Conservation (phyloP, 106 monocot species). For the Hemerocallis citrina region DNA sequence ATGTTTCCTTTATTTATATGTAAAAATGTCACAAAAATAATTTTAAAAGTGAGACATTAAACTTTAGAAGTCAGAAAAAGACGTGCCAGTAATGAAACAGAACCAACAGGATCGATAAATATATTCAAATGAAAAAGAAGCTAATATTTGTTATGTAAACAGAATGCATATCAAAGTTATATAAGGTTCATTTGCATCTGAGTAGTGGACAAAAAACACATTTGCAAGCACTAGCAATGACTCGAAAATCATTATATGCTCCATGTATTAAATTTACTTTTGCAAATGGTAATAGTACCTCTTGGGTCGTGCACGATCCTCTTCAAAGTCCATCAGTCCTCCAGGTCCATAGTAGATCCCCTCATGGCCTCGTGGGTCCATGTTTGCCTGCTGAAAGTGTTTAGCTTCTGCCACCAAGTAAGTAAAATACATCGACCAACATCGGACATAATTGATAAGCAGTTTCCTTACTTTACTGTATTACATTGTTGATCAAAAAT, state of each 20-base stretch:
- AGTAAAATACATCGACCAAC: constrained; percentile 62
- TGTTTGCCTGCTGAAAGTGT: constrained; percentile 68
- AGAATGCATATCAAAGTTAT: neutral
- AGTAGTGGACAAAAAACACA: neutral
- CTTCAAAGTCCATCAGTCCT: constrained; percentile 89
- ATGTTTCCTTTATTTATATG: no score
- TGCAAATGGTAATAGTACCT: constrained; percentile 39
- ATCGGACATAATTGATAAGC: constrained; percentile 16
- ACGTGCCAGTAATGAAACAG: no score
- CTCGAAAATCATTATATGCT: neutral
- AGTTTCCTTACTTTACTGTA: neutral
- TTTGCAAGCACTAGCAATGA: neutral
- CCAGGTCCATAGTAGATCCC: constrained; percentile 70
- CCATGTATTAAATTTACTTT: neutral
- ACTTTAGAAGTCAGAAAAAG: neutral
- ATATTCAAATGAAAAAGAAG: neutral
- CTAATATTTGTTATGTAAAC: neutral
- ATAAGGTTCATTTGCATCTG: neutral
- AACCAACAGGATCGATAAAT: neutral
- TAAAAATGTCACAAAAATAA: no score
- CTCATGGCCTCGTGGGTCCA: constrained; percentile 66
- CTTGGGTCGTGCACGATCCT: constrained; percentile 72
- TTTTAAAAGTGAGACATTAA: neutral
- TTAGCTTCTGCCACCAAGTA: constrained; percentile 79
- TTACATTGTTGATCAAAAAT: neutral